Conservation (phyloP, 495 filamentous ascomycete genomes). For the Hypoxylon lienhwacheense region DNA sequence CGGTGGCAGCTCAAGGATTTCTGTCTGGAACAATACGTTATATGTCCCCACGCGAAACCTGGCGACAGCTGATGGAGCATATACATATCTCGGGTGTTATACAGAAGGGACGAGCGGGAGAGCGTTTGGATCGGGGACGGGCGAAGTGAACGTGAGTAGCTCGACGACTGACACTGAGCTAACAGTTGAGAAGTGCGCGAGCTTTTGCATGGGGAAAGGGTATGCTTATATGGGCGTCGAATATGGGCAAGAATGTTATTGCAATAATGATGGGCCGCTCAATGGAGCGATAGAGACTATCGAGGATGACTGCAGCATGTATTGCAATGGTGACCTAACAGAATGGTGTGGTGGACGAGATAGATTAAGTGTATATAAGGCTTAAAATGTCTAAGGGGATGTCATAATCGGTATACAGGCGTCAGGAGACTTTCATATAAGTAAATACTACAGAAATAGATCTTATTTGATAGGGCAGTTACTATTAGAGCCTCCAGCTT, state of each 20-base stretch:
- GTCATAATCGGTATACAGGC: no score
- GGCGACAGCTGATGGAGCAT: neutral
- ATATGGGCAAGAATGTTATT: slow-evolving; percentile 41
- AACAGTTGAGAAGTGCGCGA: slow-evolving; percentile 42
- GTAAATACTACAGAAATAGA: no score
- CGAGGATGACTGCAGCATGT: slow-evolving; percentile 36
- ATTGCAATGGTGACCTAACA: slow-evolving; percentile 33
- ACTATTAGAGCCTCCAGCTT: no score
- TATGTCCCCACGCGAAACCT: slow-evolving; percentile 17
- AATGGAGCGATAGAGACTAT: slow-evolving; percentile 14
- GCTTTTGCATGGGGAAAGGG: slow-evolving; percentile 32
- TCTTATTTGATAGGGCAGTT: no score
- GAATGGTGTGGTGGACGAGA: slow-evolving; percentile 37
- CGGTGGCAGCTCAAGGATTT: slow-evolving; percentile 22
- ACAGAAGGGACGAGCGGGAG: slow-evolving; percentile 24
- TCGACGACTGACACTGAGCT: slow-evolving; percentile 22
- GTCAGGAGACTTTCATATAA: no score
- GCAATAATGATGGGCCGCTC: slow-evolving; percentile 20
- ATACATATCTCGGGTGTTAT: slow-evolving; percentile 27
- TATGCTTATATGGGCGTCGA: slow-evolving; percentile 38
- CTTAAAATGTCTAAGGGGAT: no score
- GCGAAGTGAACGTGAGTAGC: neutral
- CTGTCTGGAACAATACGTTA: slow-evolving; percentile 23
- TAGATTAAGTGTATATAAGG: slow-evolving; percentile 28
- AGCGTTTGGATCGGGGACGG: slow-evolving; percentile 23